These are phyloP conservation scores for Chlorella sp. DNA, from an alignment of 139 green algal species.

Conservation along the genomic window DNA sequence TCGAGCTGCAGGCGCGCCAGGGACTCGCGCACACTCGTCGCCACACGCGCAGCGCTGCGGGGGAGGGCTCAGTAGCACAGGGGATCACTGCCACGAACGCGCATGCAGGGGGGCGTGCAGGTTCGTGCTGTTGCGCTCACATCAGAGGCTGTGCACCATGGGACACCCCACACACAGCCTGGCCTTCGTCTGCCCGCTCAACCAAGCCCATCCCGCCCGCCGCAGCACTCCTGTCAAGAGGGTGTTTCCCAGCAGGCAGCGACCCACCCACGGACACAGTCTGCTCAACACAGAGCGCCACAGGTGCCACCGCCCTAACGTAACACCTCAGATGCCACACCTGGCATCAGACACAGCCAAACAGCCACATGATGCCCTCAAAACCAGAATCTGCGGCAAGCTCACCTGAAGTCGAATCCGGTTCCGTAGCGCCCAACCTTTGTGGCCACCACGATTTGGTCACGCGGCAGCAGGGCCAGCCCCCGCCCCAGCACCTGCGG, in stretches of 20 bases:
- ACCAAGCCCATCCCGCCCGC: too few species aligned
- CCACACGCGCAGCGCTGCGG: slow-evolving; percentile 73
- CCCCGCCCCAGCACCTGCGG: slow-evolving; percentile 78
- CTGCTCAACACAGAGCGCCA: too few species aligned
- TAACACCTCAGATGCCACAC: not conserved
- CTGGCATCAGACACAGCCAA: not conserved
- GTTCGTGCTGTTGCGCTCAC: too few species aligned
- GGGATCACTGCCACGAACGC: too few species aligned
- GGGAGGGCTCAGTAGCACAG: not conserved
- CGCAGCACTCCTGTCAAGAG: too few species aligned
- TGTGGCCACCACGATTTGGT: slow-evolving; percentile 85
- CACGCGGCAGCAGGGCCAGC: slow-evolving; percentile 79
- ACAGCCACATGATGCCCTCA: not conserved
- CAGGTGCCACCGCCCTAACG: not conserved
- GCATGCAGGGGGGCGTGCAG: too few species aligned
- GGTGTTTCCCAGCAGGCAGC: too few species aligned
- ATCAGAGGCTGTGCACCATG: too few species aligned
- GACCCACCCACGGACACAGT: too few species aligned
- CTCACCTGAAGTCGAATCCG: slow-evolving; percentile 83
- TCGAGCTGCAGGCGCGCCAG: slow-evolving; percentile 77
- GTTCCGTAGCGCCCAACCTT: slow-evolving; percentile 94
- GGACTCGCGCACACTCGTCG: slow-evolving; percentile 77
- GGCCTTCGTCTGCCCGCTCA: too few species aligned
- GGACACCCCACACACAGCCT: too few species aligned
- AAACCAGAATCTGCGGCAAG: not conserved